Percentiles rank a stretch among this genome's conserved stretches.
These are phyloP conservation scores for Heterobasidion parviporum DNA, from an alignment of 1,284 basidiomycete species.

Conservation along the genomic window DNA sequence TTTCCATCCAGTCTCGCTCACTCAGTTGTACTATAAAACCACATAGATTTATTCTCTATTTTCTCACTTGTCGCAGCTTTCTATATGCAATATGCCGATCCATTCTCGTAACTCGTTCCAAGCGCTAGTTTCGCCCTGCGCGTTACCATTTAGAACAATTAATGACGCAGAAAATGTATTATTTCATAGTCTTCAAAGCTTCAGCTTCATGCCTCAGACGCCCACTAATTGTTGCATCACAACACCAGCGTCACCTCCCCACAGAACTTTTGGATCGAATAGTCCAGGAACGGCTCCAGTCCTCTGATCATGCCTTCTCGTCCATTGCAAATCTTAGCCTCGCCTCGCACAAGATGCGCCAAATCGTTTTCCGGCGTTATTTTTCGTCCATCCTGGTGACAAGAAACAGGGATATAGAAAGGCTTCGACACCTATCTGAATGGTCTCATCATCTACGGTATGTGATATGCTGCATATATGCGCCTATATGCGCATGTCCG, in stretches of 20 bases:
- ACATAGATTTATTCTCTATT: background rate
- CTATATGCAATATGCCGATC: background rate
- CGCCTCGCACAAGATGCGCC: conserved; percentile 33
- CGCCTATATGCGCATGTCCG: conserved; percentile 15
- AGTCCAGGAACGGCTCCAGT: conserved; percentile 21
- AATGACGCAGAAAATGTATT: background rate
- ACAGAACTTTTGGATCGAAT: conserved; percentile 36
- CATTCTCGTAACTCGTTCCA: conserved; percentile 1
- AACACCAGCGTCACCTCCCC: conserved; percentile 19
- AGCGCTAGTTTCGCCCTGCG: background rate
- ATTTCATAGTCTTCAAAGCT: too few relatives aligned
- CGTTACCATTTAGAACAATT: background rate
- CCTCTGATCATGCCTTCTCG: conserved; percentile 17
- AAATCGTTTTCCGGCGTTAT: conserved; percentile 32
- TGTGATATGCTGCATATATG: conserved; percentile 13
- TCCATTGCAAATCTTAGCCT: conserved; percentile 29
- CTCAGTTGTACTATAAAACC: background rate
- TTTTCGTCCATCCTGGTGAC: conserved; percentile 17
- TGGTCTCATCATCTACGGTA: conserved; percentile 20
- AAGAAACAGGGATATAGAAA: conserved; percentile 10
- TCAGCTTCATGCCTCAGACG: background rate
- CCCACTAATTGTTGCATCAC: background rate
- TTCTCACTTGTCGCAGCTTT: background rate
- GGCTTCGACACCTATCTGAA: conserved; percentile 15
- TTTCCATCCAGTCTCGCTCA: background rate